phyloP scores from a whole-genome alignment of 139 green algal genomes.

The Choricystis sp. region DNA sequence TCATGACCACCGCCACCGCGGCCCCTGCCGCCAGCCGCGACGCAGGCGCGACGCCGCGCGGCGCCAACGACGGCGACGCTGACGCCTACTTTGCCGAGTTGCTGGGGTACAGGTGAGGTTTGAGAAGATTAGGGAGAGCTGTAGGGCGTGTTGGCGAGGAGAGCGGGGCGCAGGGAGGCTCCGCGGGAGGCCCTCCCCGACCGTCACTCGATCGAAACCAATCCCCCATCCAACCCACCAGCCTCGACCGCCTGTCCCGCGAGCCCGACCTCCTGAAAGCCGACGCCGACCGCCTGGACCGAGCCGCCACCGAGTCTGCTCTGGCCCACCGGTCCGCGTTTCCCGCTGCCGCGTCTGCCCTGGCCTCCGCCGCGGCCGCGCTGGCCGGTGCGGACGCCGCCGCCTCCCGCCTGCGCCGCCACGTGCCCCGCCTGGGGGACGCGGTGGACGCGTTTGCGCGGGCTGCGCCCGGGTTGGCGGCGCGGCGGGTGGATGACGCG shows the following conservation, averaged over 20 bases:
- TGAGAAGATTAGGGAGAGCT: too few species aligned
- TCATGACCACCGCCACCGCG: neutral
- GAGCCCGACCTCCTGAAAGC: conserved; percentile 78
- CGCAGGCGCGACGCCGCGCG: too few species aligned
- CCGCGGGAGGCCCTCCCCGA: too few species aligned
- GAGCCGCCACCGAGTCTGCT: conserved; percentile 44
- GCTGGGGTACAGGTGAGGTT: conserved; percentile 46
- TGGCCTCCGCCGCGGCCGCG: neutral
- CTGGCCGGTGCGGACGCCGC: neutral
- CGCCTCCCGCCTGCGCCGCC: neutral
- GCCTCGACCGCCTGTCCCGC: conserved; percentile 69
- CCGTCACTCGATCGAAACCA: neutral
- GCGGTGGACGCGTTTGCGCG: too few species aligned
- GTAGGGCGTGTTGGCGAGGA: too few species aligned
- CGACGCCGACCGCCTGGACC: conserved; percentile 58
- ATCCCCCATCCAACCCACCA: conserved; percentile 7
- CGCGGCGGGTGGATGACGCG: neutral
- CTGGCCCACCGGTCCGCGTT: conserved; percentile 18
- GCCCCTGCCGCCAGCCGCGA: too few species aligned
- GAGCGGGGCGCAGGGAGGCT: too few species aligned
- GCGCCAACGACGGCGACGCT: neutral
- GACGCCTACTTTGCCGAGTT: conserved; percentile 80
- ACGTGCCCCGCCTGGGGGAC: neutral
- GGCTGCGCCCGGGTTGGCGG: neutral
- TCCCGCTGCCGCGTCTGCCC: neutral